Base-by-base conservation (phyloP, 768 basidiomycete genomes). In the Boletus sensibilis region DNA sequence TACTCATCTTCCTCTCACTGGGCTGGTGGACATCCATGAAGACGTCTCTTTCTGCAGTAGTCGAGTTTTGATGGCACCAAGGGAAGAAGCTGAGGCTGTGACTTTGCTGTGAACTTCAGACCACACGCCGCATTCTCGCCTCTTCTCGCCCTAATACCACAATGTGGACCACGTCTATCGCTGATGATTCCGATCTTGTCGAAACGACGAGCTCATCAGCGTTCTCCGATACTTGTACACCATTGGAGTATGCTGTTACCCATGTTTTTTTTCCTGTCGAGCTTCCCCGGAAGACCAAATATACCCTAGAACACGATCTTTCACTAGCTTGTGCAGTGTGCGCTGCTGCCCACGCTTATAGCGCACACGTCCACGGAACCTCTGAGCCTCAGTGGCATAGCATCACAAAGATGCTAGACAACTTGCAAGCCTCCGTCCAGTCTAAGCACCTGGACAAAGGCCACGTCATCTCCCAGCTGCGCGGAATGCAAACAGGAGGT, bases 211-310 rank as follows among this genome's bases (percentile, higher is more conserved):
- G 16, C 27, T 51, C 42, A 13, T 7, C 34, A 2, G 2, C 20
- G 29, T 50, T 29, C 37, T 14, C n/a, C 23, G 18, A 37, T 18
- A 21, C 40, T 20, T n/a, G 31, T 18, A 9, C 10, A 25, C 23
- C 21, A 31, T 40, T 53, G 44, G 2, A 47, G 7, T 56, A 62
- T 44, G 46, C 41, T 27, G 44, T 56, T 43, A 60, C 54, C 18
- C 61, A 62, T 29, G 55, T 62, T 1, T 54, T 62, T 38, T 40
- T 53, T 43, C 58, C 61, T 4, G 20, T 54, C 21, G 0, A 42
- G 25, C 44, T 55, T n/a, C 45, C 51, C 7, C 7, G 43, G n/a
- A n/a, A n/a, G n/a, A n/a, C 3, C 1, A 41, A 14, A 47, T 38
- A 57, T 46, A 44, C 40, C 18, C 6, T 33, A 33, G 12, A 33